Evolutionary conservation across 2,329 filamentous ascomycete genomes (phyloP), one percentile per base, ranked within the genome.

Genomic region (Basipetospora chlamydospora): DNA sequence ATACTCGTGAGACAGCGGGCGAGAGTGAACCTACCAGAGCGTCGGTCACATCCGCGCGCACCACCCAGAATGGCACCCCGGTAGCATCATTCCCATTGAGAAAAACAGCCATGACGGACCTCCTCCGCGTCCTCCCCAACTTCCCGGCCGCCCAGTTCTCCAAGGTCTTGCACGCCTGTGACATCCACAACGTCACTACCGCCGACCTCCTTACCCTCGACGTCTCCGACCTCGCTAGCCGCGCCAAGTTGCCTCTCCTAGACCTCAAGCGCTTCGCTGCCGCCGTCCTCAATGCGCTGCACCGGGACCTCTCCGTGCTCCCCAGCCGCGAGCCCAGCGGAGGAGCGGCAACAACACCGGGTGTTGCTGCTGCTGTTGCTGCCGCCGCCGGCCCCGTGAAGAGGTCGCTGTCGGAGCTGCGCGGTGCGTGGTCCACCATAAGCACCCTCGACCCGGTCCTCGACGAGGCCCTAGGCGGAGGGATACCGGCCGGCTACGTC

Each of bases 181-280:
- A 96, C 60, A 74, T 73, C 53, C 75, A 82, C 48, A 66, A 68
- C 35, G 65, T 98, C 52, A 81, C 81, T 18, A 82, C 81, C 22
- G 77, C 75, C 47, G 90, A 98, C 54, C 70, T 98, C 33, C 68
- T 98, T 48, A 83, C 83, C 3, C 76, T 92, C 43, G 83, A 94
- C 50, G 70, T 78, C 4, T 66, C 77, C 42, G 81, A 94, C 50
- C 73, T 96, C 44, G 85, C 85, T 39, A 90, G 82, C 61, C 80
- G 84, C 54, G 87, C 86, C 34, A 77, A 80, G 44, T 66, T 94
- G 13, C 85, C 88, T 3, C 64, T 88, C 6, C 68, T 80, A 26
- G 85, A 95, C 51, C 66, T 95, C 47, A 81, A 78, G 56, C 74
- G 77, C 42, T 65, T 96, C 25, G 70, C 74, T 43, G 67, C 69